Percentiles rank a stretch among this genome's conserved stretches.
phyloP scores from a whole-genome alignment of 352 stramenopile species.

The Pythium biforme region DNA sequence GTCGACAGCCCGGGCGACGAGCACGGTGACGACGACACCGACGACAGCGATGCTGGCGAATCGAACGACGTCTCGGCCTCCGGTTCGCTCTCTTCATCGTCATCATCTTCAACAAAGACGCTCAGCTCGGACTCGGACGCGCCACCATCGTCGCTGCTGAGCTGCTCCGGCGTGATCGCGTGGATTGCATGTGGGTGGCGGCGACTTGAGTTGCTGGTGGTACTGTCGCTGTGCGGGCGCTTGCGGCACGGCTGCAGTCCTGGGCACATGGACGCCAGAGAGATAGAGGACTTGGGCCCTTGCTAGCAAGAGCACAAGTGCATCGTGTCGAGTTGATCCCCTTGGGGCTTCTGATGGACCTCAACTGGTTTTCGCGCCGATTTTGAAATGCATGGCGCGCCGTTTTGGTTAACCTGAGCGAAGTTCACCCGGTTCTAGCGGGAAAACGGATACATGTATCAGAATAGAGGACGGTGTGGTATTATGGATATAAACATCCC shows the following conservation, averaged over 20 bases:
- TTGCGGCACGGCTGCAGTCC: neutral
- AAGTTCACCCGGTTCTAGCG: conserved; percentile 11
- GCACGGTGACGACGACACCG: neutral
- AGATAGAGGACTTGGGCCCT: conserved; percentile 15
- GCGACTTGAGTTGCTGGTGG: neutral
- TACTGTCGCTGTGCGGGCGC: conserved; percentile 11
- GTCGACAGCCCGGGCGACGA: neutral
- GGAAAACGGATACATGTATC: conserved; percentile 6
- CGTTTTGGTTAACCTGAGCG: neutral
- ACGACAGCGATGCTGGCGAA: conserved; percentile 12
- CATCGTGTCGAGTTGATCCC: neutral
- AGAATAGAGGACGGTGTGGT: neutral
- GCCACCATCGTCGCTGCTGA: conserved; percentile 7
- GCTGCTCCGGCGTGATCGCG: conserved; percentile 5
- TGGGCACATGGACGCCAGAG: conserved; percentile 12
- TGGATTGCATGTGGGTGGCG: neutral
- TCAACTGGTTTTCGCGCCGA: conserved; percentile 17
- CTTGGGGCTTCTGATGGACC: neutral
- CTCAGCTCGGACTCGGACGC: neutral
- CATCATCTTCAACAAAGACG: neutral
- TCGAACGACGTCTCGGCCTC: conserved; percentile 19
- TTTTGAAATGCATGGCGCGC: conserved; percentile 17
- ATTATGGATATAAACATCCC: neutral
- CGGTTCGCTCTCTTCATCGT: neutral
- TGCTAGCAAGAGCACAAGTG: conserved; percentile 27